Conservation (phyloP, 2,329 filamentous ascomycete genomes). For the Rhytidhysteron rufulum region DNA sequence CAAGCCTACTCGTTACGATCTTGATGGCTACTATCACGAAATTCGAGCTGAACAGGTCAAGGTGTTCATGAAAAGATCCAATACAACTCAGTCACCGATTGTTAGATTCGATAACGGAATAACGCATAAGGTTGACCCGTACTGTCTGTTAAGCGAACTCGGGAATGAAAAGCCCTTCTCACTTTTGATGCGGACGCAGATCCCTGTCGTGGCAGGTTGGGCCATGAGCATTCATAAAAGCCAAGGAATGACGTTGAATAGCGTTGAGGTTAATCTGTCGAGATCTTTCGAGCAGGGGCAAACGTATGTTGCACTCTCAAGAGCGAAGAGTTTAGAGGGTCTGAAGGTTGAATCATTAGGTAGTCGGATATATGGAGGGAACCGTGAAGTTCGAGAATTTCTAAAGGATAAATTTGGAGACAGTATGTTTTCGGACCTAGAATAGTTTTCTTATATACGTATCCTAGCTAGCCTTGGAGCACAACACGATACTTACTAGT, state of each 20-base stretch:
- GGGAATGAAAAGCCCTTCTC: conserved; percentile 47
- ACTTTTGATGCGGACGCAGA: conserved; percentile 54
- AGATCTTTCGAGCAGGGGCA: conserved; percentile 55
- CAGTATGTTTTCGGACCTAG: background rate
- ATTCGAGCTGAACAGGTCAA: conserved; percentile 37
- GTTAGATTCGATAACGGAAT: conserved; percentile 52
- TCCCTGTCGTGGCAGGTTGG: conserved; percentile 59
- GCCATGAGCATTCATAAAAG: conserved; percentile 61
- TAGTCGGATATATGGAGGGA: conserved; percentile 16
- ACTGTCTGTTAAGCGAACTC: conserved; percentile 48
- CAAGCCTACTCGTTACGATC: too few species aligned
- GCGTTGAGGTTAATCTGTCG: conserved; percentile 53
- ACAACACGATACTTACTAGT: background rate
- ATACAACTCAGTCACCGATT: conserved; percentile 45
- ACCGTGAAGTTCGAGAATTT: conserved; percentile 33
- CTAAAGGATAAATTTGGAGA: conserved; percentile 21
- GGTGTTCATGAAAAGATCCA: conserved; percentile 32
- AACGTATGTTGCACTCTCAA: conserved; percentile 57
- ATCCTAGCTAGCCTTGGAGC: too few species aligned
- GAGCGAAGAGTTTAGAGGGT: conserved; percentile 51
- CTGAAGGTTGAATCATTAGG: conserved; percentile 39
- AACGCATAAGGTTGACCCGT: conserved; percentile 46
- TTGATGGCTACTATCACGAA: conserved; percentile 37
- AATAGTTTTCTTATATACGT: background rate
- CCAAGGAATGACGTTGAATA: conserved; percentile 60